Percentiles rank a stretch among this genome's conserved stretches.
These are phyloP conservation scores for Diplodia mutila DNA, from an alignment of 2,329 filamentous ascomycete species.

Conservation along the genomic window DNA sequence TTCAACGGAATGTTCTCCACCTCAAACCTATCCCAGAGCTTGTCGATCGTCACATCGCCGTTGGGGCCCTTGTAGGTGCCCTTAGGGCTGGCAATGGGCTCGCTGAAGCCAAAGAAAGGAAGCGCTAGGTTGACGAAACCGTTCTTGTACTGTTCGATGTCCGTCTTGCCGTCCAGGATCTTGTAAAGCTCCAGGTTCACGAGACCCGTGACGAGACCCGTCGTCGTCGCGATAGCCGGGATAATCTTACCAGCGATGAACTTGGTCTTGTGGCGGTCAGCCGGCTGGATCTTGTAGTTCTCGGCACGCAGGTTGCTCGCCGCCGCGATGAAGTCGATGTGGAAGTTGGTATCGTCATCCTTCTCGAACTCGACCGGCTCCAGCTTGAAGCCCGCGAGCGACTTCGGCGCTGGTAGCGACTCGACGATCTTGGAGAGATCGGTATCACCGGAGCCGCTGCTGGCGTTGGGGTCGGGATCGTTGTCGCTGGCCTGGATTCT, in stretches of 20 bases:
- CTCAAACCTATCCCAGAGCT: conserved; percentile 98
- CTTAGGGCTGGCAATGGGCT: conserved; percentile 93
- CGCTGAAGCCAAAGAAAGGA: conserved; percentile 97
- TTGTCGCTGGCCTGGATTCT: conserved; percentile 97
- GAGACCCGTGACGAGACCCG: conserved; percentile 89
- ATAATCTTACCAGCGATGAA: conserved; percentile 99
- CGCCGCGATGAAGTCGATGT: conserved; percentile 98
- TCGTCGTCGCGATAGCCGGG: conserved; percentile 96
- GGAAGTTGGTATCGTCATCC: conserved; percentile 95
- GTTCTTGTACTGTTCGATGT: conserved; percentile 99
- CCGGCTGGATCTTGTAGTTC: conserved; percentile 95
- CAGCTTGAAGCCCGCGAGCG: conserved; percentile 84
- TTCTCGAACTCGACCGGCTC: conserved; percentile 97
- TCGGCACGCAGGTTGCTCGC: conserved; percentile 95
- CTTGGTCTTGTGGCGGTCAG: conserved; percentile 97
- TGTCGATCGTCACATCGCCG: conserved; percentile 82
- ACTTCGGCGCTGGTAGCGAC: conserved; percentile 76
- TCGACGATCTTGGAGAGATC: conserved; percentile 74
- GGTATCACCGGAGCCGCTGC: conserved; percentile 64
- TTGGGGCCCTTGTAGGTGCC: conserved; percentile 81
- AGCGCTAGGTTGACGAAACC: conserved; percentile 95
- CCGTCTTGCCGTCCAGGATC: conserved; percentile 92
- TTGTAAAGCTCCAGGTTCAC: conserved; percentile 95
- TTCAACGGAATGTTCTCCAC: conserved; percentile 80
- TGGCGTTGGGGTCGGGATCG: conserved; percentile 88